Evolutionary conservation across 768 basidiomycete species (phyloP), one percentile per base, ranked within the genome.

Genomic region (Vishniacozyma victoriae): DNA sequence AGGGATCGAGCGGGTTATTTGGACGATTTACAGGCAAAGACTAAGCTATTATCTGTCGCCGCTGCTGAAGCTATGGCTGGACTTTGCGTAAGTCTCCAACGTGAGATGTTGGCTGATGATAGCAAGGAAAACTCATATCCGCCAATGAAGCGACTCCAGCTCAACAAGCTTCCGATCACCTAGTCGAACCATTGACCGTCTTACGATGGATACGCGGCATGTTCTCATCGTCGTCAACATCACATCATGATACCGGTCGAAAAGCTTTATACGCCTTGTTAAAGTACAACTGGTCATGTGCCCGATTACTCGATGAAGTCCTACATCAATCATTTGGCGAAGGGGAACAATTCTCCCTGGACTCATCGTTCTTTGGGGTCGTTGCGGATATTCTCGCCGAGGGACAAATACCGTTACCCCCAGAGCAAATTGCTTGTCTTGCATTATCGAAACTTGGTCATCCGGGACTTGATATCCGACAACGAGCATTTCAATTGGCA

Each of bases 11-110:
- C 72, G n/a, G 62, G 70, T 43, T 76, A 77, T 46, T 43, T 69
- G 38, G 61, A 68, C 24, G 63, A 60, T 42, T 46, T 71, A 18
- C 60, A 64, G 36, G 77, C 78, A 31, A 89, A 91, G 67, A 83
- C 84, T 2, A 76, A 78, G 35, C 56, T 81, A 45, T 74, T 95
- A 23, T 89, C 87, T 0, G 77, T 82, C 59, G 87, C 90, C 14
- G 84, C 90, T 15, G 79, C 85, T n/a, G 84, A 87, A 31, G 87
- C 91, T 3, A 74, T 93, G 73, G 81, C 87, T n/a, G 81, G 87
- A 7, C 78, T 93, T 51, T 86, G 85, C 64, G 90, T 93, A 60
- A 75, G 90, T 82, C 4, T 16, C 14, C 23, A 7, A 22, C 3
- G 19, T 20, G 45, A 12, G 31, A 13, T 22, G 13, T n/a, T 5